Base-by-base conservation (phyloP, 306 rosid genomes). In the Oxytropis ochrocephala region DNA sequence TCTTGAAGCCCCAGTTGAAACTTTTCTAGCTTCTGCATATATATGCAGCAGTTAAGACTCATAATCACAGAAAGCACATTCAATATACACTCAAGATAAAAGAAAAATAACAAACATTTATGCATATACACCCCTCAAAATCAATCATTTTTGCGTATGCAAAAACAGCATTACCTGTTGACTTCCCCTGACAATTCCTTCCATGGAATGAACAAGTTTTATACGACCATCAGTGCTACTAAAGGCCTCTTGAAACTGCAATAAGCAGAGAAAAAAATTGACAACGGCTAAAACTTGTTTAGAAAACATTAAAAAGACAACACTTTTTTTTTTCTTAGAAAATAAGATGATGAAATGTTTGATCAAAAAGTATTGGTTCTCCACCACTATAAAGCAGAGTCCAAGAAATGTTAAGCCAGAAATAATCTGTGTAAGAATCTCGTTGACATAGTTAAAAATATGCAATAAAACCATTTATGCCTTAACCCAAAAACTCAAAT, bases 221-320 rank as follows among this genome's bases (percentile, higher is more conserved):
- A 27, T 43, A 51, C 95, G 86, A 38, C 99, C 91, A 16, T 77
- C 86, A 12, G 80, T 43, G 76, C 87, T 94, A 76, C 81, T 73
- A 60, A 91, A 77, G 77, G 99, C 99, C 73, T 82, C 90, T 86
- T 88, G 97, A 82, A 94, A 94, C 97, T 94, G 79, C 39, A 87
- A 56, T 65, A 57, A 63, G 30, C 64, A 18, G 27, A 32, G 39
- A n/a, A 27, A 7, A 51, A 67, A 27, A 24, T 33, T 41, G 12
- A 13, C 11, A 48, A 16, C 8, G 19, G 29, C 42, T 13, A 73
- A 64, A 16, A 29, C 57, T 30, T 64, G 64, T 42, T 75, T 21
- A 41, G 36, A 64, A 49, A 80, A 41, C 60, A 67, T 66, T 9
- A n/a, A n/a, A 2, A 11, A 62, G 9, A 44, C 8, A 64, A 24